Base-by-base conservation (phyloP, 2,329 filamentous ascomycete genomes). In the Juglanconis juglandina region DNA sequence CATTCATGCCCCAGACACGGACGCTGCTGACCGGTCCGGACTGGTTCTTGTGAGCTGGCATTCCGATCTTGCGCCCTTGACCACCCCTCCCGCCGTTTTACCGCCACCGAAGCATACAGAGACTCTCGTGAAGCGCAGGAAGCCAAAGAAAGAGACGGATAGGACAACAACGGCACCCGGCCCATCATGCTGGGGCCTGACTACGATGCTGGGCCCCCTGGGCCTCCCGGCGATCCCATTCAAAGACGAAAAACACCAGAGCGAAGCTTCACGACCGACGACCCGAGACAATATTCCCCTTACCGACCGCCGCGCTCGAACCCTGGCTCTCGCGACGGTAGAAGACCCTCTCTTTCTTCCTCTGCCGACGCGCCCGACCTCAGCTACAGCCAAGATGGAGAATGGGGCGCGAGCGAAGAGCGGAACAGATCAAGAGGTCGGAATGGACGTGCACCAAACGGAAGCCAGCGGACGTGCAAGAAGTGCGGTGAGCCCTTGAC, bases 401-500 rank as follows among this genome's bases (percentile, higher is more conserved):
- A 69, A n/a, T 71, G 70, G 66, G 76, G 81, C 67, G 79, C 74
- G 68, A 86, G 83, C 72, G 76, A 71, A 65, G 85, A 88, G 72
- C 79, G 82, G 61, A 86, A 82, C 66, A 75, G 83, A 65, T 85
- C 85, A 61, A 77, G 81, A 68, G 79, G 76, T 51, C 77, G 81
- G 66, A 79, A 76, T 67, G 80, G 81, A 53, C 79, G 85, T 67
- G 81, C 81, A 56, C 77, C 79, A 50, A 87, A 85, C 70, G 84
- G 85, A 44, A 82, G 84, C 66, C 72, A 84, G 62, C 84, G 90
- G 66, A 79, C 84, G 44, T 94, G 91, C 76, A 93, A 92, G 70
- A 97, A 96, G 75, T 99, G 95, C 72, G 87, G 87, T 65, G 90
- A 94, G 73, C 82, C 88, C 58, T 80, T 99, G 73, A 96, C 92